phyloP scores from a whole-genome alignment of 495 filamentous ascomycete species.

The Viridothelium virens region DNA sequence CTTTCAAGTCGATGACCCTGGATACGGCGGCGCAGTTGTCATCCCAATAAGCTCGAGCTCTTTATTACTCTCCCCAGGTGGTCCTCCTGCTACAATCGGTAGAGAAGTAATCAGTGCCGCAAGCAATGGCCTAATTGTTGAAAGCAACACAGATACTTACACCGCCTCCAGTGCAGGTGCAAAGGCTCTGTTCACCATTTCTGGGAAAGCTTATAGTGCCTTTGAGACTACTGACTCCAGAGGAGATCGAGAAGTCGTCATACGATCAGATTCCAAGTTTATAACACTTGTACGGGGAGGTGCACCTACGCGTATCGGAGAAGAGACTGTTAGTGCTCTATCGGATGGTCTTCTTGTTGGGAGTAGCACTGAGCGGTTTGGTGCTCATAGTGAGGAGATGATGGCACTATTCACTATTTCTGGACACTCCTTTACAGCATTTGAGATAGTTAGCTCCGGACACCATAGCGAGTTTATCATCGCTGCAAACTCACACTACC shows the following conservation, averaged over 20 bases:
- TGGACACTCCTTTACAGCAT: neutral
- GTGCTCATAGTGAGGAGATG: neutral
- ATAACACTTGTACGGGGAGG: neutral
- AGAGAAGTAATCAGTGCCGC: neutral
- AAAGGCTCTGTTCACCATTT: neutral
- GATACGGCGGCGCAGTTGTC: neutral
- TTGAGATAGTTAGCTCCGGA: neutral
- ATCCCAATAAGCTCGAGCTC: neutral
- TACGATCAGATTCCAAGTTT: neutral
- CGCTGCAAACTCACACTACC: neutral
- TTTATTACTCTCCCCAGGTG: neutral
- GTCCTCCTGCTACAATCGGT: neutral
- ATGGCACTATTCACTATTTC: neutral
- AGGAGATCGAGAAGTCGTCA: neutral
- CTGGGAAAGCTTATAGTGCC: neutral
- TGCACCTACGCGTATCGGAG: neutral
- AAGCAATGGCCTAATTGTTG: neutral
- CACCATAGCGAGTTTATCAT: neutral
- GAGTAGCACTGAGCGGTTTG: neutral
- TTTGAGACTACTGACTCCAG: neutral
- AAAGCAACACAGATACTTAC: neutral
- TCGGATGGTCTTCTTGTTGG: neutral
- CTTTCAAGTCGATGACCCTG: neutral
- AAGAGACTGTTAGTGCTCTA: neutral
- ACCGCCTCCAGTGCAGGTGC: neutral